These are phyloP conservation scores for Leishmania gerbilli DNA, from an alignment of 208 protist species.

Conservation along the genomic window DNA sequence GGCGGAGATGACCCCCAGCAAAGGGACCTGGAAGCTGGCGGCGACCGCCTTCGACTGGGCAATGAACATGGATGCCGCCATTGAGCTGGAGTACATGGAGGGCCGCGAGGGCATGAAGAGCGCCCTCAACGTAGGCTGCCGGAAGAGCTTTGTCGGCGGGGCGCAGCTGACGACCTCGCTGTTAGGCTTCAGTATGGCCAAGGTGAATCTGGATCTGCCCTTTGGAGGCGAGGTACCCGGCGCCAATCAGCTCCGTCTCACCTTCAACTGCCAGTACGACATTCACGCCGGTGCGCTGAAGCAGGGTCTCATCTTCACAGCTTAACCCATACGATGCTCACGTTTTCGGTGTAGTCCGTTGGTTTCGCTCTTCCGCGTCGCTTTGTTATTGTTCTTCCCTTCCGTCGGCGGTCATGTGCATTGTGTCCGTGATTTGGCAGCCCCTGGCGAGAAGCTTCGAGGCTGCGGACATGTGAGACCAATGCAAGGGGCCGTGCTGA, in stretches of 20 bases:
- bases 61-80: conserved; percentile 60
- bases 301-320: conserved; percentile 81
- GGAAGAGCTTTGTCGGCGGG: conserved; percentile 73
- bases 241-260: conserved; percentile 71
- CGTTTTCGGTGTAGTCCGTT: not conserved
- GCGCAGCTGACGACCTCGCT: conserved; percentile 60
- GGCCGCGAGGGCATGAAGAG: conserved; percentile 60
- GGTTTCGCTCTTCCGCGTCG: not conserved
- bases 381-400: not conserved
- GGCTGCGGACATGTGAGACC: not conserved
- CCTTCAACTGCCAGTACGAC: conserved; percentile 83
- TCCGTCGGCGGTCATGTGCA: not conserved
- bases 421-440: not conserved
- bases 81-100: conserved; percentile 83
- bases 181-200: conserved; percentile 58
- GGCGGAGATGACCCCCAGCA: conserved; percentile 69
- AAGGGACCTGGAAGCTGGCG: conserved; percentile 84
- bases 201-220: conserved; percentile 73
- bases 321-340: conserved; percentile 25
- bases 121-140: conserved; percentile 69
- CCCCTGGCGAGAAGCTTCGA: not conserved
- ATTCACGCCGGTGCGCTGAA: conserved; percentile 71
- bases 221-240: conserved; percentile 77
- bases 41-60: conserved; percentile 68
- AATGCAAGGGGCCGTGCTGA: not conserved